A percentile compares a stretch with the other conserved stretches of the same genome.
Conservation (phyloP, 1,284 basidiomycete genomes). For the Ganoderma sinense region DNA sequence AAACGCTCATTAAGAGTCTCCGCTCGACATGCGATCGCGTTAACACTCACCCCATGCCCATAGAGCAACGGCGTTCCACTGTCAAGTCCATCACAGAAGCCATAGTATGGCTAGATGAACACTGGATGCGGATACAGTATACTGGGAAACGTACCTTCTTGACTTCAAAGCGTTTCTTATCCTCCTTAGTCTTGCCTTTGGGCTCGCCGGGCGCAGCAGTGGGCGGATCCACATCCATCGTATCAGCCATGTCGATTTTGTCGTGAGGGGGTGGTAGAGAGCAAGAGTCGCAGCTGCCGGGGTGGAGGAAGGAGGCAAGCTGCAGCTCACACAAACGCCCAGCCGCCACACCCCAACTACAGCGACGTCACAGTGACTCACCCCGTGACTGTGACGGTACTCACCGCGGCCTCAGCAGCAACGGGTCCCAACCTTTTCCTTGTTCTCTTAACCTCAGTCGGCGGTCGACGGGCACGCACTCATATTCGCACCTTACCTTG, state of each 20-base stretch:
- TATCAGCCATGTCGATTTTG: conserved; percentile 61
- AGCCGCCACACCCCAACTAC: conserved; percentile 15
- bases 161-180: conserved; percentile 90
- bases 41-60: conserved; percentile 91
- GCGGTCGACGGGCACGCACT: neutral
- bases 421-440: neutral
- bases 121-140: conserved; percentile 3
- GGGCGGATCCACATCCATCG: conserved; percentile 82
- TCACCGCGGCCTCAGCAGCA: neutral
- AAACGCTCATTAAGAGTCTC: conserved; percentile 20
- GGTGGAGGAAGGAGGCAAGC: conserved; percentile 26
- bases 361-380: conserved; percentile 17
- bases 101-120: conserved; percentile 12
- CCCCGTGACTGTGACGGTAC: conserved; percentile 13
- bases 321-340: conserved; percentile 15
- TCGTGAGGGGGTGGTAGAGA: conserved; percentile 6
- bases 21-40: neutral
- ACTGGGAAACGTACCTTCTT: conserved; percentile 78
- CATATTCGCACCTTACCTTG: neutral
- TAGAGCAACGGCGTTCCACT: conserved; percentile 97
- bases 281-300: conserved; percentile 12
- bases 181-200: conserved; percentile 62
- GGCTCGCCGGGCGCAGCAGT: conserved; percentile 41
- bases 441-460: neutral
- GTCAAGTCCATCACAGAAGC: conserved; percentile 14